Evolutionary conservation across 176 grass and related monocot genomes (phyloP).

Genomic region (Cenchrus purpureus): DNA sequence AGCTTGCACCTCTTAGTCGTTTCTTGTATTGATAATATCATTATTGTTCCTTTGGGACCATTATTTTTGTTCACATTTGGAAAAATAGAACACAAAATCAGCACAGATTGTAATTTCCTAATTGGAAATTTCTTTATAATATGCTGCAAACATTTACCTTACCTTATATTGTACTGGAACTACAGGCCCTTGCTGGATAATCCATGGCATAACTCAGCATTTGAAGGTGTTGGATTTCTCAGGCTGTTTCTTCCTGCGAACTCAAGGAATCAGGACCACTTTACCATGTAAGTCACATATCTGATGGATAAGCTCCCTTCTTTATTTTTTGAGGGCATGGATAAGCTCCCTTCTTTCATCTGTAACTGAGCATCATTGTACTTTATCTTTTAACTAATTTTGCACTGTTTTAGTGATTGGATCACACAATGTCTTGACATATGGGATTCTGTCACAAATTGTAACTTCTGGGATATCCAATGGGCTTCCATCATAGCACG

Average conservation of each 20-base stretch:
- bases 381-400: constrained; percentile 44
- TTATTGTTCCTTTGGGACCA: constrained; percentile 24
- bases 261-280: constrained; percentile 73
- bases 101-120: neutral
- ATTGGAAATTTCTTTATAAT: constrained; percentile 30
- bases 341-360: neutral
- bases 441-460: constrained; percentile 86
- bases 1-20: neutral
- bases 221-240: constrained; percentile 97
- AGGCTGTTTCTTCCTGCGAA: constrained; percentile 89
- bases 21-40: neutral
- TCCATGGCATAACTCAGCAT: constrained; percentile 95
- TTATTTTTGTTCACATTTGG: constrained; percentile 22
- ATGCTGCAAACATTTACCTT: constrained; percentile 25
- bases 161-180: constrained; percentile 40
- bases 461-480: constrained; percentile 96
- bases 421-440: constrained; percentile 71
- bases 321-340: no score
- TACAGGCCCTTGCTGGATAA: constrained; percentile 82
- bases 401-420: constrained; percentile 68
- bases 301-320: constrained; percentile 19
- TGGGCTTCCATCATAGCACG: constrained; percentile 87
- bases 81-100: constrained; percentile 12
- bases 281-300: constrained; percentile 68
- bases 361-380: constrained; percentile 12